Evolutionary conservation across 805 yeast genomes (phyloP), one percentile per base, ranked within the genome.

Genomic region (Monosporozyma aquatica): DNA sequence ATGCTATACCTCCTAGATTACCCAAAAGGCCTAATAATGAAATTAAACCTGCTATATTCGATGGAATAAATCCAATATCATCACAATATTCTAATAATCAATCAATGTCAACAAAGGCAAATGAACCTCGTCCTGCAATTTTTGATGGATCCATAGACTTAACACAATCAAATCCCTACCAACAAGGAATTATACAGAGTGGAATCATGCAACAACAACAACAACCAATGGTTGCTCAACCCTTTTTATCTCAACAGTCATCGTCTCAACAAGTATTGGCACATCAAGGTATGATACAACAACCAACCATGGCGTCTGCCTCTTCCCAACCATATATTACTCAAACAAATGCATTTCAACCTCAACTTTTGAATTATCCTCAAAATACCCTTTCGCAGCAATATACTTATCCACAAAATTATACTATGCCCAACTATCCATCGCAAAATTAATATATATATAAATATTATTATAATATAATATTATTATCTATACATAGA

Each of bases 21-120:
- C 76, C 76, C 6, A 30, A 7, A 13, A 62, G 75, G 47, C 64
- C 64, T 28, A 50, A 62, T 17, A 53, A 60, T 8, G 59, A 56
- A 2, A 64, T 69, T 0, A 55, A 63, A 42, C 53, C 53, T 3
- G 62, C 66, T 0, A 52, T 54, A 1, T 65, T 68, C 52, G 72
- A 58, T 42, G 61, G 61, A 11, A 40, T 21, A 9, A 37, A 14
- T 15, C 17, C 18, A 2, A 36, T 34, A 21, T 22, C 26, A 22
- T 4, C 14, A 2, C 27, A 27, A 46, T 14, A 41, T 36, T 32
- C 36, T 10, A 18, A 36, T 17, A 41, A 53, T 15, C n/a, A 6
- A 23, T 9, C 25, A 23, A 50, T 48, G 13, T 41, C 51, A 6
- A 30, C 10, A n/a, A 22, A 9, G n/a, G 7, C 13, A 14, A 45